Evolutionary conservation across 2,329 filamentous ascomycete species (phyloP), one percentile per base, ranked within the genome.

Genomic region (Colletotrichum sp.): DNA sequence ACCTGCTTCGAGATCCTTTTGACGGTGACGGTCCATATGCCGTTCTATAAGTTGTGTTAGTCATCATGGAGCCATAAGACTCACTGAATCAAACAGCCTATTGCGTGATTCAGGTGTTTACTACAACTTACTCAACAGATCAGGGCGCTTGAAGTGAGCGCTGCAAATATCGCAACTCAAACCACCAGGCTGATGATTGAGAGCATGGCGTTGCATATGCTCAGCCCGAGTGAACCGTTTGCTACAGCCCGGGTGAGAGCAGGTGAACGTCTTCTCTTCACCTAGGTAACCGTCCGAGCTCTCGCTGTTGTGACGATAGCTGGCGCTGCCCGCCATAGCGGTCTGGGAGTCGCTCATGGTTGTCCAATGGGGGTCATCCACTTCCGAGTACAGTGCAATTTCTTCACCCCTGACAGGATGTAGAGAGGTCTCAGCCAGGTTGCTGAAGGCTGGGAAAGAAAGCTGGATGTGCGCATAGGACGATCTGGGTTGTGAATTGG

Each of bases 61-160:
- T 34, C 27, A n/a, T 12, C 8, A 22, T 19, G 6, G 9, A 6
- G 4, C 15, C 30, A 36, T 8, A 3, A 27, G 32, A 64, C 5
- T 27, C 15, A n/a, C n/a, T n/a, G 36, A 64, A 36, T 4, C 34
- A 36, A 5, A 34, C 25, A 2, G 5, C 6, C 2, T 32, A 27
- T 5, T 16, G 2, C 0, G 2, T 39, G 59, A 30, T 25, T 62
- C n/a, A 44, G 11, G 34, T 9, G 34, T 34, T 22, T 64, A 22
- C 4, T 22, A 12, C 27, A 5, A 80, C 74, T 65, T 68, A 81
- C 78, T 79, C 72, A 83, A 77, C 57, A 93, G 83, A 81, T 93
- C 92, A 30, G 88, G 89, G 61, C 92, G 87, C 79, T 91, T 90
- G 82, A 93, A 93, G 79, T 92, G 90, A 32, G 90, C 90, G 72